Percentiles rank a stretch among this genome's conserved stretches.
Evolutionary conservation across 2,329 filamentous ascomycete genomes (phyloP).

Genomic region (Ophiobolus disseminans): DNA sequence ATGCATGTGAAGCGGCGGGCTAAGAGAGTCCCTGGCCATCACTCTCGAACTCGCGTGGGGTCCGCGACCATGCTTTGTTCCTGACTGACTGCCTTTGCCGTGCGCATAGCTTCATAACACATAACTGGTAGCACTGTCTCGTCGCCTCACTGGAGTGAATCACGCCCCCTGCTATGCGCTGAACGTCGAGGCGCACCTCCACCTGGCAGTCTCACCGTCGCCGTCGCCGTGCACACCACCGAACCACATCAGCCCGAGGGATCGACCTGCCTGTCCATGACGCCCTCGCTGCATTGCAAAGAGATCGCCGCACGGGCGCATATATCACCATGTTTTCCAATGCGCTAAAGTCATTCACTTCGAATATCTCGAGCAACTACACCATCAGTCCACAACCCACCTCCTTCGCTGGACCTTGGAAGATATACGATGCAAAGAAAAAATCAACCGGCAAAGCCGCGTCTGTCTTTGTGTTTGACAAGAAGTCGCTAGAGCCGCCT

Average conservation of each 20-base stretch:
- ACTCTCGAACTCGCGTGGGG: slow-evolving; percentile 28
- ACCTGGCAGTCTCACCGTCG: slow-evolving; percentile 27
- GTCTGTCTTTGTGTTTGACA: slow-evolving; percentile 94
- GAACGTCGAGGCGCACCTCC: slow-evolving; percentile 24
- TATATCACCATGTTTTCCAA: slow-evolving; percentile 79
- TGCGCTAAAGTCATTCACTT: slow-evolving; percentile 88
- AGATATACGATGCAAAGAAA: slow-evolving; percentile 96
- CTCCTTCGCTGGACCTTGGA: slow-evolving; percentile 91
- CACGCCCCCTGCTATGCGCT: slow-evolving; percentile 16
- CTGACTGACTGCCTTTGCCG: not conserved
- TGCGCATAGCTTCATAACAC: not conserved
- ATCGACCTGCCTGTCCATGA: slow-evolving; percentile 41
- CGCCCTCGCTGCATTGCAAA: slow-evolving; percentile 23
- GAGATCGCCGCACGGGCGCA: slow-evolving; percentile 34
- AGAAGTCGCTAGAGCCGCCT: slow-evolving; percentile 78
- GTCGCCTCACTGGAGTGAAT: not conserved
- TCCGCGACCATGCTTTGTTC: slow-evolving; percentile 8
- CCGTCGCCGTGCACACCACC: slow-evolving; percentile 19
- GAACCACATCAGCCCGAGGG: too few species aligned
- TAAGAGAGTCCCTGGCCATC: slow-evolving; percentile 11
- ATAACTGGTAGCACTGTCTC: not conserved
- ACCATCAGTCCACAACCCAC: slow-evolving; percentile 76
- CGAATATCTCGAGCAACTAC: slow-evolving; percentile 93
- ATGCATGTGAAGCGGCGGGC: slow-evolving; percentile 13
- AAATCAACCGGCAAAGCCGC: slow-evolving; percentile 89